Evolutionary conservation across 805 yeast species (phyloP), one percentile per base, ranked within the genome.

Genomic region (Cyberlindnera saturnus): DNA sequence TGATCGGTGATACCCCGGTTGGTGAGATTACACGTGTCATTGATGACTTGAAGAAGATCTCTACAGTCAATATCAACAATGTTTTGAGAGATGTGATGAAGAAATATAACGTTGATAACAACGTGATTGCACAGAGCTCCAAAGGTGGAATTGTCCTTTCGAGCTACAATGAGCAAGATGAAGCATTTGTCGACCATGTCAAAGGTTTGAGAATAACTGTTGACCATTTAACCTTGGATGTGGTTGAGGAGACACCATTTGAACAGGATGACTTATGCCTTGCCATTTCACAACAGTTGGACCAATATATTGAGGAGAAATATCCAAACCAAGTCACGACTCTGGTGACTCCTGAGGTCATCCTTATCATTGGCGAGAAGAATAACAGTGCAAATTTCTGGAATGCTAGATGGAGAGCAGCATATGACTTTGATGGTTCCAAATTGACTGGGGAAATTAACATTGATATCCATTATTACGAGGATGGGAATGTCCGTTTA

Each of bases 401-500:
- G 77, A 88, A 88, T 55, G 98, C 98, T 7, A 77, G 80, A 59
- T 89, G 97, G 96, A 75, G 70, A 41, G 81, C 95, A 1, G 66
- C 69, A 47, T 89, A 87, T 63, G 57, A 65, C 6, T 67, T 75
- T 44, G 33, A 28, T 53, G 46, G 58, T 1, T 57, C 60, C 0
- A 42, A 60, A 6, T 48, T 85, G 14, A 52, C 50, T 3, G 96
- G 95, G 5, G 59, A 60, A 6, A 72, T 87, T 31, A 63, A 61
- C 17, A 73, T 89, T 29, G 90, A 86, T 51, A 83, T 90, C 34
- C 99, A 91, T 63, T 93, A 90, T 63, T 93, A 77, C 61, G 99
- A 91, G 65, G 98, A 91, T 53, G 99, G 99, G 28, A 91, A 91
- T 57, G 98, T 91, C 16, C 74, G 91, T 41, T 75, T 93, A 56